Evolutionary conservation across 2,329 filamentous ascomycete genomes (phyloP).

Genomic region (Venturia asperata): DNA sequence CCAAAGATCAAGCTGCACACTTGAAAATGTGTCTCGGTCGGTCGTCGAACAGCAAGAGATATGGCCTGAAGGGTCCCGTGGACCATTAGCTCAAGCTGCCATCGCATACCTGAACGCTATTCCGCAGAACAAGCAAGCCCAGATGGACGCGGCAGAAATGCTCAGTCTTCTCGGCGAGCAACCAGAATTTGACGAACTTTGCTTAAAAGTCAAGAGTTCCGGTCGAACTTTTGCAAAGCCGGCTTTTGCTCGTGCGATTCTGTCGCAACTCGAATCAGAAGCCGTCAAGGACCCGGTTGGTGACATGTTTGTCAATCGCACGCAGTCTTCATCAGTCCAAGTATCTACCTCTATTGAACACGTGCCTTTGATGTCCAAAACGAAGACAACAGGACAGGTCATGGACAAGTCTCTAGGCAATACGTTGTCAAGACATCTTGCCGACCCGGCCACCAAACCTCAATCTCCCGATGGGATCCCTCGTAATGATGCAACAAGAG

Average conservation of each 20-base stretch:
- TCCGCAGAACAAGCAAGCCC: not conserved
- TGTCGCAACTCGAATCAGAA: not conserved
- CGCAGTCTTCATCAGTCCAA: not conserved
- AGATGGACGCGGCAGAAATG: not conserved
- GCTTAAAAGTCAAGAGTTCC: not conserved
- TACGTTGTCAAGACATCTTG: not conserved
- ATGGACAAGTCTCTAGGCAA: not conserved
- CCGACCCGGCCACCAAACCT: not conserved
- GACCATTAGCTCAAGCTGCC: not conserved
- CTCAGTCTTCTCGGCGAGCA: not conserved
- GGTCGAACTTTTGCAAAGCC: constrained; percentile 1
- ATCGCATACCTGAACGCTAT: not conserved
- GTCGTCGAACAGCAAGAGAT: not conserved
- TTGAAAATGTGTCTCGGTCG: no score
- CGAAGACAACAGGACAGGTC: not conserved
- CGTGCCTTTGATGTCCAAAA: not conserved
- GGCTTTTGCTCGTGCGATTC: not conserved
- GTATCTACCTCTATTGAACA: not conserved
- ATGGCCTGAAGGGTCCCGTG: not conserved
- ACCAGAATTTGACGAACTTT: not conserved
- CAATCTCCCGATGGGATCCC: not conserved
- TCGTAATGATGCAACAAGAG: not conserved
- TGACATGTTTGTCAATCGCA: not conserved
- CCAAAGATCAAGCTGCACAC: not conserved
- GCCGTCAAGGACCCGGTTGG: not conserved